Conservation (phyloP, 257 asterid genomes). For the Solanum gandarillasii region DNA sequence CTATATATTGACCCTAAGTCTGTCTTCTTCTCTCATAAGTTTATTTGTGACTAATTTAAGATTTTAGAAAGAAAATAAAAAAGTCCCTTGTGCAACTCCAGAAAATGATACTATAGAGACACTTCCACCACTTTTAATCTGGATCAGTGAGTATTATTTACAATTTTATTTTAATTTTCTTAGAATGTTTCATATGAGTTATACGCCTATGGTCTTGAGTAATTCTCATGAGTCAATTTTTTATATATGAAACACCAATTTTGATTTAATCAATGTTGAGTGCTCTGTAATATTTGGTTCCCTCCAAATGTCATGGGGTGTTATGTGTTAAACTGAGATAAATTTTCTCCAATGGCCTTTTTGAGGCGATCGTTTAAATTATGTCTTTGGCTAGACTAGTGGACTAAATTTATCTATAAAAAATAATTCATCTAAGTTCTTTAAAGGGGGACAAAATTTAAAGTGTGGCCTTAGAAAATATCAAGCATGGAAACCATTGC, state of each 20-base stretch:
- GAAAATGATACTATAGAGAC: constrained; percentile 2
- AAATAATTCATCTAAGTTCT: neutral
- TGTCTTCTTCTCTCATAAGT: neutral
- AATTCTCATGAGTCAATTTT: too few relatives aligned
- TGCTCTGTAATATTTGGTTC: neutral
- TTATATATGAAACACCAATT: neutral
- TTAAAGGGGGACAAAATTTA: neutral
- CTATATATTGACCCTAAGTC: neutral
- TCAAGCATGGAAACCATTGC: too few relatives aligned
- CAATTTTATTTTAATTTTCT: neutral
- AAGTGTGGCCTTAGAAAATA: too few relatives aligned
- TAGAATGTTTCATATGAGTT: neutral
- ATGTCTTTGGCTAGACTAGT: too few relatives aligned
- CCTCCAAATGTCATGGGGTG: too few relatives aligned
- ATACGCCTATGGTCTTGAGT: neutral
- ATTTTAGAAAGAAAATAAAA: neutral
- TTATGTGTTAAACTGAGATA: too few relatives aligned
- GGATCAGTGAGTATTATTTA: constrained; percentile 42
- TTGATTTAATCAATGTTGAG: too few relatives aligned
- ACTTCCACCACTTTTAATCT: constrained; percentile 25
- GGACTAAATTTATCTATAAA: too few relatives aligned
- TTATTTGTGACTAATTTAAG: neutral
- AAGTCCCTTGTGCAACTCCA: neutral
- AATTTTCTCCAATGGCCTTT: too few relatives aligned
- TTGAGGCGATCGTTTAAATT: too few relatives aligned